phyloP scores from a whole-genome alignment of 257 asterid species.

The Voacanga thouarsii region DNA sequence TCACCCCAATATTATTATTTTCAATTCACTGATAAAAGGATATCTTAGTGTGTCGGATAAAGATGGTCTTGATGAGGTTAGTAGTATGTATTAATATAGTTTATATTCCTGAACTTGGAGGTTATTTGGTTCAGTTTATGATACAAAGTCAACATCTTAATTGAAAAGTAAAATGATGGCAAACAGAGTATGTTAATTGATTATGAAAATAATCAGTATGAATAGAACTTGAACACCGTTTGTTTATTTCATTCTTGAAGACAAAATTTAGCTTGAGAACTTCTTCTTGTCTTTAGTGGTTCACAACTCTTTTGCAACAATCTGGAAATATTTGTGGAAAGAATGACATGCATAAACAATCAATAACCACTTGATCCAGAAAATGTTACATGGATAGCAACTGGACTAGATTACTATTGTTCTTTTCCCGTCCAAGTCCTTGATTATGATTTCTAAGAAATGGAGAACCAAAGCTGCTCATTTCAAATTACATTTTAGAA shows the following conservation, averaged over 20 bases:
- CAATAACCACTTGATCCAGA: not conserved
- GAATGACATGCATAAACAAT: not conserved
- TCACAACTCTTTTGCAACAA: not conserved
- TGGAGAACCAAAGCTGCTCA: not conserved
- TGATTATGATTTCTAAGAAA: not conserved
- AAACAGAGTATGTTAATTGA: not conserved
- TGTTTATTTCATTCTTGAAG: not conserved
- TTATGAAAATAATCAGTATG: not conserved
- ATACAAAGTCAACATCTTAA: not conserved
- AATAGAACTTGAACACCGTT: not conserved
- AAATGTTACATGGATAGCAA: not conserved
- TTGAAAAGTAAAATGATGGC: not conserved
- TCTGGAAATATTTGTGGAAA: not conserved
- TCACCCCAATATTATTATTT: constrained; percentile 48
- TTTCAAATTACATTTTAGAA: not conserved
- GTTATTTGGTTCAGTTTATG: not conserved
- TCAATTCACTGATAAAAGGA: constrained; percentile 68
- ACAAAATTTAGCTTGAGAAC: not conserved
- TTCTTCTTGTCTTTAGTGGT: not conserved
- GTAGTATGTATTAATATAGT: not conserved
- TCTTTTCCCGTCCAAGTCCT: not conserved
- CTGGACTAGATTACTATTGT: not conserved
- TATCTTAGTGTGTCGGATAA: constrained; percentile 49
- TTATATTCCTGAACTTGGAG: not conserved
- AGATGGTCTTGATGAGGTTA: constrained; percentile 62